Conservation (phyloP, 1,139 yeast species). For the Pichia sp. region DNA sequence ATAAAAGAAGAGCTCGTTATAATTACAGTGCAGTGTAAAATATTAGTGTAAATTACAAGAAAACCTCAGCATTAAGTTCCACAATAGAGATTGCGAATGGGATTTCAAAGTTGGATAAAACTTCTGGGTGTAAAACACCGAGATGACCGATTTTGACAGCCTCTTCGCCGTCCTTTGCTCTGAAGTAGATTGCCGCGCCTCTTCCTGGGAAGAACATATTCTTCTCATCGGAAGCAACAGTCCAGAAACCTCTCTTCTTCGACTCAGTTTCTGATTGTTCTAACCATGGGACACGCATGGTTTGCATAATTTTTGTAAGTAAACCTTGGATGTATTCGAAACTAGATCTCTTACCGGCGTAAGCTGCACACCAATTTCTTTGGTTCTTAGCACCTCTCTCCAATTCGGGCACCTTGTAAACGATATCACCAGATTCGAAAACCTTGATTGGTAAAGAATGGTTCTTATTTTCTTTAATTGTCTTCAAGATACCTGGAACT, state of each 20-base stretch:
- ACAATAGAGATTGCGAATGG: constrained; percentile 91
- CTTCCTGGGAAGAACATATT: constrained; percentile 93
- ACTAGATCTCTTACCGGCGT: constrained; percentile 92
- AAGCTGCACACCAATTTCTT: constrained; percentile 92
- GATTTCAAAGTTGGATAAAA: constrained; percentile 75
- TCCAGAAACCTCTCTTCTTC: constrained; percentile 74
- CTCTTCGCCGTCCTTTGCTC: constrained; percentile 52
- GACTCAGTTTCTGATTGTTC: constrained; percentile 51
- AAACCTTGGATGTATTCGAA: constrained; percentile 94
- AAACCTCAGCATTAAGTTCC: constrained; percentile 84
- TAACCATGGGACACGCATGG: constrained; percentile 84
- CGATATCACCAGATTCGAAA: constrained; percentile 94
- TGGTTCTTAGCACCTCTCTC: constrained; percentile 92
- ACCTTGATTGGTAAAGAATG: constrained; percentile 93
- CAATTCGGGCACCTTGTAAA: constrained; percentile 60
- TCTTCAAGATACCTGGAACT: constrained; percentile 90
- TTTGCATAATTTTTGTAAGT: constrained; percentile 92
- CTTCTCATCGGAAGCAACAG: constrained; percentile 59
- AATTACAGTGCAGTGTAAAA: background rate
- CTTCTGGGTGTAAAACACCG: constrained; percentile 97
- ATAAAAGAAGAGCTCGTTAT: background rate
- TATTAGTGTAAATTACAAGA: constrained; percentile 39
- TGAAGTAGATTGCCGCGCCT: constrained; percentile 81
- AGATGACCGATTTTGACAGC: constrained; percentile 66
- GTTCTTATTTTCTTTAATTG: constrained; percentile 92